A percentile compares a stretch with the other conserved stretches of the same genome.
These are phyloP conservation scores for Penicillium argentinense DNA, from an alignment of 495 filamentous ascomycete species.

Conservation along the genomic window DNA sequence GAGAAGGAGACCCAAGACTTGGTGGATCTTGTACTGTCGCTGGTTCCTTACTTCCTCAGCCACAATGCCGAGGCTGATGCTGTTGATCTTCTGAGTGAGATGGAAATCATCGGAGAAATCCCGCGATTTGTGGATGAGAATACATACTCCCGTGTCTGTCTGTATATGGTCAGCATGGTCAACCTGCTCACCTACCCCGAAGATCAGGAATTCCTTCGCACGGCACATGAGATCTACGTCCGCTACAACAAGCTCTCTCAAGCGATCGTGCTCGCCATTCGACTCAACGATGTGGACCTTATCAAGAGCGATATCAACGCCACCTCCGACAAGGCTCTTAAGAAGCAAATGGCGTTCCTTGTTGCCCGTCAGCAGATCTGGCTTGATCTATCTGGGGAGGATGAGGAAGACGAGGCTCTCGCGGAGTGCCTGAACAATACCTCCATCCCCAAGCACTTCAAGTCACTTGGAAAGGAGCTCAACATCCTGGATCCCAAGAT, in stretches of 20 bases:
- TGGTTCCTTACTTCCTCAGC: slow-evolving; percentile 93
- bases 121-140: slow-evolving; percentile 87
- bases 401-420: slow-evolving; percentile 69
- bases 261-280: slow-evolving; percentile 90
- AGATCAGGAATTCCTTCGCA: slow-evolving; percentile 88
- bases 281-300: slow-evolving; percentile 80
- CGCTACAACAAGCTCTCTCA: slow-evolving; percentile 88
- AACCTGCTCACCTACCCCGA: slow-evolving; percentile 96
- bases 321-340: slow-evolving; percentile 76
- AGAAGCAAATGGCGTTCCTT: slow-evolving; percentile 93
- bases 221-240: slow-evolving; percentile 89
- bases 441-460: slow-evolving; percentile 87
- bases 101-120: slow-evolving; percentile 96
- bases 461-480: slow-evolving; percentile 88
- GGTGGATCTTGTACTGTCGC: slow-evolving; percentile 72
- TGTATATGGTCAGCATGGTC: slow-evolving; percentile 99
- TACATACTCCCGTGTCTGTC: slow-evolving; percentile 86
- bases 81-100: slow-evolving; percentile 91
- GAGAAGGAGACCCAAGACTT: slow-evolving; percentile 68
- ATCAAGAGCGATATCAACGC: slow-evolving; percentile 77
- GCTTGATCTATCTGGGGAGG: slow-evolving; percentile 63
- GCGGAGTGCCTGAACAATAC: slow-evolving; percentile 83
- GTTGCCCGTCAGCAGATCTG: slow-evolving; percentile 88
- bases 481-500: slow-evolving; percentile 97
- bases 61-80: slow-evolving; percentile 98